These are phyloP conservation scores for Trametes cinnabarina DNA, from an alignment of 768 basidiomycete genomes.

Conservation along the genomic window DNA sequence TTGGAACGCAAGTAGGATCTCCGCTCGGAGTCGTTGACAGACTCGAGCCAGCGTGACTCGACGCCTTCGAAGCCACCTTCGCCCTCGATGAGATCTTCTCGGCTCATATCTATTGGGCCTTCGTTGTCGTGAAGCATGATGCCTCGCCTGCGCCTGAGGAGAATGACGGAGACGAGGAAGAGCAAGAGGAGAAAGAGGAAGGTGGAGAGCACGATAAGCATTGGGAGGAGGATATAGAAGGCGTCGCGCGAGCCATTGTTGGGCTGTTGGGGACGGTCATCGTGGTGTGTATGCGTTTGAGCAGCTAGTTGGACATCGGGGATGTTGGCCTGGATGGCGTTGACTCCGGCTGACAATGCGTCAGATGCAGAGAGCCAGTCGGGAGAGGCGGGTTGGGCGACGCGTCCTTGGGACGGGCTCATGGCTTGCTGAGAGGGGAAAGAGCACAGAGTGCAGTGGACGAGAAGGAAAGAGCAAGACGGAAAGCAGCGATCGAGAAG, in stretches of 20 bases:
- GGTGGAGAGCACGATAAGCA: slow-evolving; percentile 90
- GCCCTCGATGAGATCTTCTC: slow-evolving; percentile 85
- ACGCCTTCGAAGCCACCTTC: slow-evolving; percentile 93
- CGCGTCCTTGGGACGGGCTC: slow-evolving; percentile 16
- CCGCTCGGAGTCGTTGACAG: slow-evolving; percentile 59
- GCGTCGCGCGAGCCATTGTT: slow-evolving; percentile 49
- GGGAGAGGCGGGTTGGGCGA: slow-evolving; percentile 1
- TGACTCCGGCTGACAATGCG: slow-evolving; percentile 16
- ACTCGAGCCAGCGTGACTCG: slow-evolving; percentile 92
- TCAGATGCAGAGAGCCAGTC: slow-evolving; percentile 18
- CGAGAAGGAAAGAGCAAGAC: slow-evolving; percentile 7
- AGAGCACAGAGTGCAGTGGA: not conserved
- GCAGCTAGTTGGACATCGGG: not conserved
- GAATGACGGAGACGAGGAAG: slow-evolving; percentile 86
- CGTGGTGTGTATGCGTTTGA: not conserved
- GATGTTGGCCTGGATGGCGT: slow-evolving; percentile 10
- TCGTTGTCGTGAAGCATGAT: slow-evolving; percentile 83
- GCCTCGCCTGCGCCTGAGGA: slow-evolving; percentile 73
- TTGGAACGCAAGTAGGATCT: slow-evolving; percentile 82
- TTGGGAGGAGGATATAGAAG: slow-evolving; percentile 84
- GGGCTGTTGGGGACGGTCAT: slow-evolving; percentile 17
- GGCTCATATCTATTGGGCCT: slow-evolving; percentile 90
- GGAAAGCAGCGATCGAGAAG: slow-evolving; percentile 3
- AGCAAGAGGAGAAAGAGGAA: slow-evolving; percentile 90
- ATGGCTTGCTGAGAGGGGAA: slow-evolving; percentile 4